Evolutionary conservation across 2,329 filamentous ascomycete genomes (phyloP).

Genomic region (Trichoderma guizhouense): DNA sequence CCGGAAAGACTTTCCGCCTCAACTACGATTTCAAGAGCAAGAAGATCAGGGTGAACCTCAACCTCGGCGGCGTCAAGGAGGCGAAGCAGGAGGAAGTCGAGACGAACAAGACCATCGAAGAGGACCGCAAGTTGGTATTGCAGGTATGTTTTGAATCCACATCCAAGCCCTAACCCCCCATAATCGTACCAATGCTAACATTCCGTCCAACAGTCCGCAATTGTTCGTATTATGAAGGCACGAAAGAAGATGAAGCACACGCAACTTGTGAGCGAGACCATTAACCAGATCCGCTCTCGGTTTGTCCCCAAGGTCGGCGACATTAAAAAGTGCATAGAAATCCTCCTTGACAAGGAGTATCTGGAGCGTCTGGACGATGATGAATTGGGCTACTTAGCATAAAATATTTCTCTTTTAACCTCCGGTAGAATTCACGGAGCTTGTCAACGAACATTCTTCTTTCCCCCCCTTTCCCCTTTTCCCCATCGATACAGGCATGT

Average conservation of each 20-base stretch:
- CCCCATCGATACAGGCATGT: neutral
- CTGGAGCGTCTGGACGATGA: conserved; percentile 93
- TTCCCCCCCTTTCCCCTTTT: neutral
- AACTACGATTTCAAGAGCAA: conserved; percentile 98
- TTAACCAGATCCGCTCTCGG: conserved; percentile 87
- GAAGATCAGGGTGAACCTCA: conserved; percentile 95
- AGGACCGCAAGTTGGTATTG: conserved; percentile 92
- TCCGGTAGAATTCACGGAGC: neutral
- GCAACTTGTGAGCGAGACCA: conserved; percentile 90
- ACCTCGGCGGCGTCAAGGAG: conserved; percentile 91
- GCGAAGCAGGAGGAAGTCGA: conserved; percentile 95
- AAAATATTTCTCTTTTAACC: conserved; percentile 31
- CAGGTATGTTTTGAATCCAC: conserved; percentile 62
- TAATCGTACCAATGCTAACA: neutral
- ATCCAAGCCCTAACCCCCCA: neutral
- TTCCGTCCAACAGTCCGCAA: conserved; percentile 69
- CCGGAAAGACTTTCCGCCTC: conserved; percentile 75
- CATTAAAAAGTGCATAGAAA: conserved; percentile 99
- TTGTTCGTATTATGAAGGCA: conserved; percentile 99
- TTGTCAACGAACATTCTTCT: neutral
- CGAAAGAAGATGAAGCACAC: conserved; percentile 98
- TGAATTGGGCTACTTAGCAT: conserved; percentile 91
- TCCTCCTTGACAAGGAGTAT: conserved; percentile 97
- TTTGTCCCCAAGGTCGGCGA: conserved; percentile 91
- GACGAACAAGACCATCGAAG: conserved; percentile 98